phyloP scores from a whole-genome alignment of 495 filamentous ascomycete genomes.

The Alectoria sarmentosa region DNA sequence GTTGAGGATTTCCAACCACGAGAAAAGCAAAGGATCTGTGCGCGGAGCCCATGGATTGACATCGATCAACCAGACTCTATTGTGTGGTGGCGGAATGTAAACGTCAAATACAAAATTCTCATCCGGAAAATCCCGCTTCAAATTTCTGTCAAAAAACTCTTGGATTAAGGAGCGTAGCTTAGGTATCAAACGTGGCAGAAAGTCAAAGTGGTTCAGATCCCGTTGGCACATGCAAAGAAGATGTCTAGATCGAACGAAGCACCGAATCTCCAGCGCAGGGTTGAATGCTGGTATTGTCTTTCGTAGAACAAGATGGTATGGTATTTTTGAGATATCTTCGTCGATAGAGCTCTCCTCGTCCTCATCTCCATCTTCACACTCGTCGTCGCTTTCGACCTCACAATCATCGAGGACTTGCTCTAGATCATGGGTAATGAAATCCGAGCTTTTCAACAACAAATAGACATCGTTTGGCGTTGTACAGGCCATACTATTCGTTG shows the following conservation, averaged over 20 bases:
- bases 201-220: conserved; percentile 84
- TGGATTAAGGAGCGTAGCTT: conserved; percentile 55
- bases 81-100: conserved; percentile 74
- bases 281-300: conserved; percentile 76
- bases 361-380: conserved; percentile 12
- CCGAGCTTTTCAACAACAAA: conserved; percentile 81
- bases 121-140: conserved; percentile 76
- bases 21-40: conserved; percentile 85
- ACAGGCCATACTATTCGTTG: conserved; percentile 88
- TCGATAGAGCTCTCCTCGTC: not conserved
- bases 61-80: conserved; percentile 79
- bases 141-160: conserved; percentile 63
- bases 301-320: conserved; percentile 69
- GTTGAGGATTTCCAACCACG: conserved; percentile 78
- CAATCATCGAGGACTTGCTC: conserved; percentile 88
- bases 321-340: conserved; percentile 32
- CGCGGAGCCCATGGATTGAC: conserved; percentile 91
- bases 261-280: conserved; percentile 87
- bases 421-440: conserved; percentile 90
- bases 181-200: conserved; percentile 58
- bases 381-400: conserved; percentile 34
- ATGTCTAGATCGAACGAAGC: conserved; percentile 74
- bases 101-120: conserved; percentile 80
- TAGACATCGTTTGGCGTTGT: conserved; percentile 83
- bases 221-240: conserved; percentile 83